Evolutionary conservation across 257 asterid genomes (phyloP).

Genomic region (Anisodus acutangulus): DNA sequence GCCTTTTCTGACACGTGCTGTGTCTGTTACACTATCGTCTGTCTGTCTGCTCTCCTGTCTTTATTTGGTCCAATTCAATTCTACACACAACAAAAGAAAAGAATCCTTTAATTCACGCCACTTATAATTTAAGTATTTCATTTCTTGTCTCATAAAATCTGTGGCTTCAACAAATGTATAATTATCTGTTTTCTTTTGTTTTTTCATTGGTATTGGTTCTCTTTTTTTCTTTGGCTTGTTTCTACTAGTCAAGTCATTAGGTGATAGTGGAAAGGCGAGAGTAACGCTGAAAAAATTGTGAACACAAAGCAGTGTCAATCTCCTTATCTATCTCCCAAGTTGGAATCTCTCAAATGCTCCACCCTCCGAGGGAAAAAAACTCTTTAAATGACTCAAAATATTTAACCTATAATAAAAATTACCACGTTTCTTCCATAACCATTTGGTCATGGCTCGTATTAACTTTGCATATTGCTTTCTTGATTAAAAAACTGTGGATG

Average conservation of each 20-base stretch:
- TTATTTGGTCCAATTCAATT: background rate
- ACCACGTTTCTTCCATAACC: background rate
- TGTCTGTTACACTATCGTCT: conserved; percentile 17
- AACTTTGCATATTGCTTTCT: background rate
- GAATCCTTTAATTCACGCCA: background rate
- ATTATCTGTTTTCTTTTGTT: background rate
- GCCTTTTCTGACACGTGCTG: conserved; percentile 23
- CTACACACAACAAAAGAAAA: background rate
- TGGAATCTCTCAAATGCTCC: conserved; percentile 20
- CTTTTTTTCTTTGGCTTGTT: background rate
- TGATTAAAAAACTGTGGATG: background rate
- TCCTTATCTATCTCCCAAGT: conserved; percentile 18
- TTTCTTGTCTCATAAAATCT: background rate
- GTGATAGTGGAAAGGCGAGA: conserved; percentile 24
- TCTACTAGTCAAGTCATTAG: conserved; percentile 26
- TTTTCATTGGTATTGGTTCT: background rate
- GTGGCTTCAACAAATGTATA: background rate
- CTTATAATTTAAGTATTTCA: background rate
- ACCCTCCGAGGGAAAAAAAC: background rate
- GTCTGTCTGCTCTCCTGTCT: background rate
- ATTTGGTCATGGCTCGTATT: background rate
- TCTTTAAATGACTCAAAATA: background rate
- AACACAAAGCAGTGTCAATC: conserved; percentile 3
- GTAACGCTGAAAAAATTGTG: conserved; percentile 25
- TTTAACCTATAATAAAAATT: background rate